Percentiles rank a stretch among this genome's conserved stretches.
Evolutionary conservation across 192 early-diverging fungal species (phyloP).

Genomic region (Rhizoclosmatium globosum): DNA sequence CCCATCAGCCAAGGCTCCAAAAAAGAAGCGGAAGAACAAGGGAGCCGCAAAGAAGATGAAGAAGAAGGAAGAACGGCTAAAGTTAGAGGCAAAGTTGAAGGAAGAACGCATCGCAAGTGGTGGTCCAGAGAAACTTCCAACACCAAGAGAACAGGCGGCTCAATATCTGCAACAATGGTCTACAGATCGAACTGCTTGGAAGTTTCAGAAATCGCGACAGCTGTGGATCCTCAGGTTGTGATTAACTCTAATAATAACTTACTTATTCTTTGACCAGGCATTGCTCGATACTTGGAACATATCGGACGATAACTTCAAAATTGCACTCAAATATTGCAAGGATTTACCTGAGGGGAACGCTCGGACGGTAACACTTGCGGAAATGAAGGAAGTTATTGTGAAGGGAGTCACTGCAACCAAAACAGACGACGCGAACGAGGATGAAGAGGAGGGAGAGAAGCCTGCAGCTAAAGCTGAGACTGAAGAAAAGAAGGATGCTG

Average conservation of each 20-base stretch:
- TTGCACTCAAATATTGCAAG: slow-evolving; percentile 8
- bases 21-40: slow-evolving; percentile 25
- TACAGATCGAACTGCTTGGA: slow-evolving; percentile 6
- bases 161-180: not conserved
- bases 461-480: not conserved
- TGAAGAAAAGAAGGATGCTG: not conserved
- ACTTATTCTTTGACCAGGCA: not conserved
- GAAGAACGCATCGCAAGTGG: slow-evolving; percentile 19
- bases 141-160: slow-evolving; percentile 2
- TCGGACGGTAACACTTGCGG: not conserved
- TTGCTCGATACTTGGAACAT: slow-evolving; percentile 14
- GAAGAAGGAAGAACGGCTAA: slow-evolving; percentile 12
- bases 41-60: slow-evolving; percentile 7
- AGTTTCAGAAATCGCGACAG: slow-evolving; percentile 32
- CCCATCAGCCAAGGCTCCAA: not conserved
- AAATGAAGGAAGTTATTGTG: slow-evolving; percentile 10
- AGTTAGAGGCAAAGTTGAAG: slow-evolving; percentile 1
- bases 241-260: not conserved
- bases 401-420: not conserved
- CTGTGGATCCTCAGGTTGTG: slow-evolving; percentile 19
- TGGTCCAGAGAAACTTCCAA: slow-evolving; percentile 6
- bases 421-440: not conserved
- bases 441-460: slow-evolving; percentile 3
- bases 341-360: slow-evolving; percentile 15
- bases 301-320: slow-evolving; percentile 4